phyloP scores from a whole-genome alignment of 768 basidiomycete genomes.

The Leccinum truebloodii region DNA sequence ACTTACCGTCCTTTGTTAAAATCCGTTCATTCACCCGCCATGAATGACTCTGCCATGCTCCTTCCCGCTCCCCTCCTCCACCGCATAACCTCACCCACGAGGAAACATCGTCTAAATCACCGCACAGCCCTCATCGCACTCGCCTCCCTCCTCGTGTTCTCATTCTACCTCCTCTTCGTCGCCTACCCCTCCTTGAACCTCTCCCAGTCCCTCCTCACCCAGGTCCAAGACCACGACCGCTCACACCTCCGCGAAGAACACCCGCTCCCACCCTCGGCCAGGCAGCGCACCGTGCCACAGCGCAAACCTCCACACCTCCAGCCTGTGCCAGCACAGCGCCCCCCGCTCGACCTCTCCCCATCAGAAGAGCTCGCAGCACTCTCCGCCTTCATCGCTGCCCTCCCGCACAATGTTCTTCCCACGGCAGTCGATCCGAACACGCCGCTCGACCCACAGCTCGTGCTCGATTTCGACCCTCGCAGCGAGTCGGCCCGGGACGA shows the following conservation, averaged over 20 bases:
- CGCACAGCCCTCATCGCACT: constrained; percentile 58
- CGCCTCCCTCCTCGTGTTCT: constrained; percentile 49
- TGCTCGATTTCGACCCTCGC: constrained; percentile 83
- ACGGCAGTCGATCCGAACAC: constrained; percentile 56
- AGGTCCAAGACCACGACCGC: constrained; percentile 15
- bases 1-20: constrained; percentile 20
- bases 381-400: constrained; percentile 68
- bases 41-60: constrained; percentile 18
- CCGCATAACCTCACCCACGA: constrained; percentile 8
- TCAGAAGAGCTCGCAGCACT: constrained; percentile 74
- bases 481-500: constrained; percentile 60
- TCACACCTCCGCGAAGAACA: constrained; percentile 9
- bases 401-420: constrained; percentile 77
- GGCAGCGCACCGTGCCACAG: constrained; percentile 18
- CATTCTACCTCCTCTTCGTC: constrained; percentile 57
- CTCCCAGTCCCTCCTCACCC: constrained; percentile 36
- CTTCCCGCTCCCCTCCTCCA: constrained; percentile 36
- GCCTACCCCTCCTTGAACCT: constrained; percentile 43
- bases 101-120: constrained; percentile 45
- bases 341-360: constrained; percentile 48
- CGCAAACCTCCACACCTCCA: constrained; percentile 12
- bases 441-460: constrained; percentile 77
- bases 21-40: neutral
- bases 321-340: constrained; percentile 24
- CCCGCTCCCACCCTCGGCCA: constrained; percentile 24